A percentile compares a stretch with the other conserved stretches of the same genome.
These are phyloP conservation scores for Ceratocystis lukuohia DNA, from an alignment of 2,329 filamentous ascomycete genomes.

Conservation along the genomic window DNA sequence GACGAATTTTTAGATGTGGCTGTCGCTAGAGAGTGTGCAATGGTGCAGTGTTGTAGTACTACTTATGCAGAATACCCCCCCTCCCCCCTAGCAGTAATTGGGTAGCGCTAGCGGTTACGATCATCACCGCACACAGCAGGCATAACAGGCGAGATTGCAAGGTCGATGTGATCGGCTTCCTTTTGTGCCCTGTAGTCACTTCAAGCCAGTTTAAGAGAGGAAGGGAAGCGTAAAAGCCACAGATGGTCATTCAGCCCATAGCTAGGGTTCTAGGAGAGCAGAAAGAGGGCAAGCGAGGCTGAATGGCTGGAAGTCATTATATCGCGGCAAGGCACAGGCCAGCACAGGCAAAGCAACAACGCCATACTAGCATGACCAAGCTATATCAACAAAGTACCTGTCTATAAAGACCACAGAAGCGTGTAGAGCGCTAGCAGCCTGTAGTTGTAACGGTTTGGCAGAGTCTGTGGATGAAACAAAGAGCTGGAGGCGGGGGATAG, in stretches of 20 bases:
- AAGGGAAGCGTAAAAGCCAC: background rate
- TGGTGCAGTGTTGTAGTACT: background rate
- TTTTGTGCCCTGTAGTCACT: background rate
- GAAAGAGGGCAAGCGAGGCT: background rate
- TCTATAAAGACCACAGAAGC: background rate
- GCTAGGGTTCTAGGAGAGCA: background rate
- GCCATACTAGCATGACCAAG: background rate
- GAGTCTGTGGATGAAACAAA: slow-evolving; percentile 1
- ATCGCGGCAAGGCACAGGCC: no score
- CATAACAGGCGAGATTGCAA: slow-evolving; percentile 1
- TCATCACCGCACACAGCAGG: background rate
- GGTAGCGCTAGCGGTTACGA: background rate
- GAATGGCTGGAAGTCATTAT: no score
- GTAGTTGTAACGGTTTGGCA: background rate
- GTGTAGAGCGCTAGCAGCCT: background rate
- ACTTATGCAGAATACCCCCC: background rate
- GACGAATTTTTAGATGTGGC: background rate
- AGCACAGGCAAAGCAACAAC: background rate
- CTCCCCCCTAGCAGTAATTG: background rate
- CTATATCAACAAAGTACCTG: background rate
- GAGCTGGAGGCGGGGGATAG: background rate
- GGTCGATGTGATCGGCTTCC: background rate
- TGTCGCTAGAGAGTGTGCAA: background rate
- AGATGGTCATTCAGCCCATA: background rate
- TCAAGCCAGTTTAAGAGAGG: background rate